These are phyloP conservation scores for Psidium friedrichsthalianum DNA, from an alignment of 345 rosid species.

Conservation along the genomic window DNA sequence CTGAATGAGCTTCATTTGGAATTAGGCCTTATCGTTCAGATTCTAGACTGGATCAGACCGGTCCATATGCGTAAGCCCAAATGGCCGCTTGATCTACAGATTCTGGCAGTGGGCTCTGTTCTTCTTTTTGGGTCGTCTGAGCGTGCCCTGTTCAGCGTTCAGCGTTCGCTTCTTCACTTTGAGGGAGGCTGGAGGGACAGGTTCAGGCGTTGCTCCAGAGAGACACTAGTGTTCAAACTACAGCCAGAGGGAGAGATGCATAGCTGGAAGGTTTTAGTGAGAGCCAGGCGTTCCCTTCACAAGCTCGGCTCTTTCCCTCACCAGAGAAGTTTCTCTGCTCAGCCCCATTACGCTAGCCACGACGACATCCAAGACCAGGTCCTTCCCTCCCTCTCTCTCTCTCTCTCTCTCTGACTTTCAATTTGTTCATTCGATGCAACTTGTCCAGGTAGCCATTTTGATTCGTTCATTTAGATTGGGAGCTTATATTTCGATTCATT, in stretches of 20 bases:
- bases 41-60: neutral
- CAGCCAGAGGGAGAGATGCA: neutral
- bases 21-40: neutral
- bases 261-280: conserved; percentile 24
- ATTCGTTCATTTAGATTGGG: neutral
- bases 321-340: conserved; percentile 52
- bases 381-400: neutral
- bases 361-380: conserved; percentile 62
- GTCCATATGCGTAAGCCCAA: neutral
- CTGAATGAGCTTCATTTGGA: neutral
- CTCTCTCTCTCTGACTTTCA: neutral
- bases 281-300: conserved; percentile 18
- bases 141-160: neutral
- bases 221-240: neutral
- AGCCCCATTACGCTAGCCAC: conserved; percentile 34
- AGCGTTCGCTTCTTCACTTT: neutral
- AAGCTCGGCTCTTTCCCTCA: conserved; percentile 21
- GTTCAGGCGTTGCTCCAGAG: neutral
- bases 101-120: neutral
- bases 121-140: neutral
- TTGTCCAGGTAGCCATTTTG: neutral
- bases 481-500: neutral
- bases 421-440: neutral
- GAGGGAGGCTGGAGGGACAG: neutral
- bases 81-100: neutral